Evolutionary conservation across 208 protist genomes (phyloP).

Genomic region (Leishmania lainsoni): DNA sequence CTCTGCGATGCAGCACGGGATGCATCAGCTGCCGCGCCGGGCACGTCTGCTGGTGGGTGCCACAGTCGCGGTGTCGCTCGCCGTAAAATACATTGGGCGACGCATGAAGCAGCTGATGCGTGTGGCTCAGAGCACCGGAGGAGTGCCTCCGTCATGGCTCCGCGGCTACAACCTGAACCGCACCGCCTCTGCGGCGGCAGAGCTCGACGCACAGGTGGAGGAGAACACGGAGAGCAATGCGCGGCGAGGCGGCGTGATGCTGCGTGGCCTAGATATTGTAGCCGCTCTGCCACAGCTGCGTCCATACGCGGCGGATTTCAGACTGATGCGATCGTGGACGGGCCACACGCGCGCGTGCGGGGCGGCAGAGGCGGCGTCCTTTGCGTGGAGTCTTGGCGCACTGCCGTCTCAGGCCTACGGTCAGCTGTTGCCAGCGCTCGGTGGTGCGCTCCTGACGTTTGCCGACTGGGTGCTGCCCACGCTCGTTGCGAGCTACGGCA

Average conservation of each 20-base stretch:
- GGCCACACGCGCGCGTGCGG: slow-evolving; percentile 26
- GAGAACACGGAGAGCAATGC: slow-evolving; percentile 55
- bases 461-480: slow-evolving; percentile 49
- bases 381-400: slow-evolving; percentile 12
- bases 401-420: slow-evolving; percentile 29
- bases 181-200: slow-evolving; percentile 15
- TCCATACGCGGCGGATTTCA: slow-evolving; percentile 66
- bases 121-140: slow-evolving; percentile 26
- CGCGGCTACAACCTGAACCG: slow-evolving; percentile 24
- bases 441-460: slow-evolving; percentile 28
- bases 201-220: slow-evolving; percentile 55
- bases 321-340: slow-evolving; percentile 75
- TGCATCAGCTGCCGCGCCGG: slow-evolving; percentile 30
- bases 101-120: slow-evolving; percentile 28
- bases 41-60: slow-evolving; percentile 33
- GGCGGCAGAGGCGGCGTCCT: slow-evolving; percentile 20
- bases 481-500: slow-evolving; percentile 41
- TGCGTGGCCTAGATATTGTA: slow-evolving; percentile 78
- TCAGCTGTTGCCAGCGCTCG: slow-evolving; percentile 38
- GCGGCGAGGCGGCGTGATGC: slow-evolving; percentile 57
- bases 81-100: slow-evolving; percentile 24
- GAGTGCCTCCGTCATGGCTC: slow-evolving; percentile 30
- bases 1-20: slow-evolving; percentile 30
- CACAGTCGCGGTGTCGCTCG: slow-evolving; percentile 27
- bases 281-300: slow-evolving; percentile 64